Base-by-base conservation (phyloP, 306 rosid genomes). In the Rosa rugosa region DNA sequence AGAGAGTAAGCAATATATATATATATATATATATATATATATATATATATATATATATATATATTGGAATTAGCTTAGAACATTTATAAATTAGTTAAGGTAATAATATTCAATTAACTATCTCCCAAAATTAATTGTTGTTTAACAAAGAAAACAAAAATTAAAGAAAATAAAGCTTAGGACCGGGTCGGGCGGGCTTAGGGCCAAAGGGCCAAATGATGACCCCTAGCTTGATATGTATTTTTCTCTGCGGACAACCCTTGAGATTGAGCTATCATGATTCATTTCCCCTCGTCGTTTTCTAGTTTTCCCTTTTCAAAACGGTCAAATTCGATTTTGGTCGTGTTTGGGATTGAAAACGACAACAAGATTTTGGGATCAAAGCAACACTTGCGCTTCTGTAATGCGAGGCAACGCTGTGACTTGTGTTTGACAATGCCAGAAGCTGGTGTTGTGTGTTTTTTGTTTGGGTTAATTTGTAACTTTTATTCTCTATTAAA, bases 261-360 rank as follows among this genome's bases (percentile, higher is more conserved):
- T 42, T 69, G 73, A 69, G 18, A 69, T 45, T 45, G 56, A n/a
- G 56, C 56, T 70, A 45, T 70, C 74, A 70, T 25, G 56, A 12
- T 70, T 42, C 51, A 42, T 38, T 45, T 22, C n/a, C n/a, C 50
- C 36, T 70, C 74, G 59, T 70, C 57, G 41, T 46, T 7, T 22
- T 46, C 57, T 6, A 22, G 20, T 70, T 45, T 4, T 12, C 11
- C 10, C 4, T 22, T 70, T 70, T 25, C 54, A 12, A 6, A 45
- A 18, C 49, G 9, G 27, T 67, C 71, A 40, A 67, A 40, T 67
- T 34, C 16, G 1, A 8, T 67, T 18, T 40, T 66, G 71, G 45
- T 66, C 71, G 71, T 66, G 71, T 40, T 18, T 20, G 71, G 5
- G 71, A 67, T 18, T 18, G 49, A 67, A 67, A 67, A 67, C 4